These are phyloP conservation scores for Hymenoscyphus occultus DNA, from an alignment of 2,329 filamentous ascomycete species.

Conservation along the genomic window DNA sequence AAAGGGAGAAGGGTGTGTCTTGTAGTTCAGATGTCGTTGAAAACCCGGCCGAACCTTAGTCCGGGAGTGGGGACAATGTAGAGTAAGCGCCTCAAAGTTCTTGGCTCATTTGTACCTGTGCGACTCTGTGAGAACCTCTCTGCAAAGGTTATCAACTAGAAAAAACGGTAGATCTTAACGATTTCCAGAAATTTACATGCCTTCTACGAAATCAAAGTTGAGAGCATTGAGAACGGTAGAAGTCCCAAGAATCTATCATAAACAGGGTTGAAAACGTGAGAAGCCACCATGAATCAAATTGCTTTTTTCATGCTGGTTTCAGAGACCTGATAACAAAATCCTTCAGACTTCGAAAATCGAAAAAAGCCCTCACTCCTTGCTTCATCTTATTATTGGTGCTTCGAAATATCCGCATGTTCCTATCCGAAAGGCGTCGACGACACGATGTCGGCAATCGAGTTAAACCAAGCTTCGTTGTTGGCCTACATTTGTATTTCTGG, in stretches of 20 bases:
- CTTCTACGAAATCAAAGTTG: not conserved
- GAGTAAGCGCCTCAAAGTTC: not conserved
- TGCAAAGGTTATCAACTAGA: too few relatives aligned
- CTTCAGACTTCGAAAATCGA: not conserved
- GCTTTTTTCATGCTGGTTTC: not conserved
- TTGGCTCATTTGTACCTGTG: too few relatives aligned
- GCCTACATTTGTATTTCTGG: not conserved
- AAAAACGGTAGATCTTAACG: too few relatives aligned
- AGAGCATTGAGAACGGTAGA: not conserved
- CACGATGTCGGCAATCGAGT: not conserved
- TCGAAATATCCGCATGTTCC: not conserved
- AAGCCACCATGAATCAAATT: constrained; percentile 3
- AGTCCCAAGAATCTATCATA: not conserved
- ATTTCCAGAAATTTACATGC: too few relatives aligned
- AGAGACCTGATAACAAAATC: not conserved
- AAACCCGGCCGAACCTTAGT: not conserved
- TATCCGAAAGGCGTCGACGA: not conserved
- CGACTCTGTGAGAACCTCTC: too few relatives aligned
- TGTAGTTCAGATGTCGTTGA: constrained; percentile 3
- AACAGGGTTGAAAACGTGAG: not conserved
- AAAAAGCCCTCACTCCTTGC: not conserved
- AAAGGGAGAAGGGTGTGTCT: not conserved
- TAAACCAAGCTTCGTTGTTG: not conserved
- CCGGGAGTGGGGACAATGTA: not conserved
- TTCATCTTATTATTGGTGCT: not conserved